Evolutionary conservation across 805 yeast genomes (phyloP), one percentile per base, ranked within the genome.

Genomic region (Kuraishia floccosa): DNA sequence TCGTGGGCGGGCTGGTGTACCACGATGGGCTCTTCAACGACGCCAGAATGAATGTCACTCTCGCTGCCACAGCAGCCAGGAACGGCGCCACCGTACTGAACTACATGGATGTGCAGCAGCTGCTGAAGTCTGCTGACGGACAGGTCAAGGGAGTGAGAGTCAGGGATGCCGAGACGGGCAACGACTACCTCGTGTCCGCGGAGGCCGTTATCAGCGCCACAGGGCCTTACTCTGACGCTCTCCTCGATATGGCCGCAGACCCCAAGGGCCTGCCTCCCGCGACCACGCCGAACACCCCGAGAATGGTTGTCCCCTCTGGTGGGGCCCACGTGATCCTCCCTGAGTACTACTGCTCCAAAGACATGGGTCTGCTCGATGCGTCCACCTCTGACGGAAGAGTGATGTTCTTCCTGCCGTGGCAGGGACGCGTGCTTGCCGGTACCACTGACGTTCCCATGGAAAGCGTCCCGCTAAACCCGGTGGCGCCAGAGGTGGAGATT

Each of bases 381-480:
- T 70, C 83, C 28, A 87, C 97, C 29, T 65, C 89, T 21, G 97
- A 87, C 52, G 96, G 96, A 35, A 76, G 97, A 58, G 96, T 87
- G 32, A 82, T 89, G 81, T 87, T 87, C 61, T 87, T 89, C 65
- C 65, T 87, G 54, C 97, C 97, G 44, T 87, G 96, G 96, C 96
- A 86, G 63, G 95, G 96, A 5, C 82, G 86, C 54, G 94, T 87
- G 21, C 66, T 87, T 41, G 96, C 95, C 35, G 97, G 97, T 52
- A 87, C 97, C 38, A 87, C 97, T 34, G 97, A 87, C 60, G 79
- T 84, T 31, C 94, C 96, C 27, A 58, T 79, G 59, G 71, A 69
- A 39, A 62, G 63, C 40, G 73, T 79, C 33, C 83, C 84, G 27
- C 75, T 65, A 42, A 73, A 68, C 47, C 96, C 96, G 34, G 68